These are phyloP conservation scores for Rehmannia glutinosa DNA, from an alignment of 257 asterid genomes.

Conservation along the genomic window DNA sequence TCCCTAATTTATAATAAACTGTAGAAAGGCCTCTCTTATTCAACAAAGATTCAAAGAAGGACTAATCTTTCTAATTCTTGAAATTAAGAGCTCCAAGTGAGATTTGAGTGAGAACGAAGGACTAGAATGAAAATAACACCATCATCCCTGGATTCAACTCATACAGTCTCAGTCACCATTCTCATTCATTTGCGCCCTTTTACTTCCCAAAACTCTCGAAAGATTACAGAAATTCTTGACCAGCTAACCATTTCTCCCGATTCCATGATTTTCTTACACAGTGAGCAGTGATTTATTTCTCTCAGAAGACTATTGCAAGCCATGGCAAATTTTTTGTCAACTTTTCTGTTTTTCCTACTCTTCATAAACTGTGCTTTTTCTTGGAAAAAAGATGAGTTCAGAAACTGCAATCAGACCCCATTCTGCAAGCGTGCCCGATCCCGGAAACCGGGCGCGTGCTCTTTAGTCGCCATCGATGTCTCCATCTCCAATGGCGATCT, in stretches of 20 bases:
- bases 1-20: too few relatives aligned
- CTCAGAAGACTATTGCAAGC: neutral
- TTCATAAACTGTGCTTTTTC: slow-evolving; percentile 31
- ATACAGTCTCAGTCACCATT: neutral
- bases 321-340: slow-evolving; percentile 14
- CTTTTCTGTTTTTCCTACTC: slow-evolving; percentile 17
- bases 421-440: slow-evolving; percentile 82
- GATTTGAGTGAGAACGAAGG: neutral
- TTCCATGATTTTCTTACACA: neutral
- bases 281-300: neutral
- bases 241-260: neutral
- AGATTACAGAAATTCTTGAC: neutral
- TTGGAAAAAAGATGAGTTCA: slow-evolving; percentile 81
- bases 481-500: slow-evolving; percentile 70
- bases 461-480: slow-evolving; percentile 44
- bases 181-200: neutral
- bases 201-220: neutral
- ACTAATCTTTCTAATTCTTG: too few relatives aligned
- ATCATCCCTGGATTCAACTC: neutral
- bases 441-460: slow-evolving; percentile 44
- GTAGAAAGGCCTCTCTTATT: too few relatives aligned
- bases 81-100: neutral
- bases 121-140: neutral
- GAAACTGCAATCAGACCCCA: slow-evolving; percentile 75
- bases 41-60: too few relatives aligned